A percentile compares a stretch with the other conserved stretches of the same genome.
These are phyloP conservation scores for Narthecium ossifragum DNA, from an alignment of 106 monocot species.

Conservation along the genomic window DNA sequence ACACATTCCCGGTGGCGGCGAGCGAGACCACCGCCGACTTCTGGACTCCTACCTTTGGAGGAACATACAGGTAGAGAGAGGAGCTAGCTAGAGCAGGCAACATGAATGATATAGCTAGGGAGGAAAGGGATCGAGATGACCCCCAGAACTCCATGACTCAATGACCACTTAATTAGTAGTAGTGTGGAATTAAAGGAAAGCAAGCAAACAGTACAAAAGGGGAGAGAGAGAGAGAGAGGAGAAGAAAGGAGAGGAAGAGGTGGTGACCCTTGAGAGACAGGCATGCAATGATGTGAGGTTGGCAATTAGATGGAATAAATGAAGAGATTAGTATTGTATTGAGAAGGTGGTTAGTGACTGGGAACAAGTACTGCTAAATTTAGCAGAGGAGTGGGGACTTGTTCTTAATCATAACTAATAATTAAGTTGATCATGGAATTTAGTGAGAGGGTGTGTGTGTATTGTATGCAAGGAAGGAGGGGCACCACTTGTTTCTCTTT, in stretches of 20 bases:
- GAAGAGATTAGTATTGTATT: constrained; percentile 6
- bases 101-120: no score
- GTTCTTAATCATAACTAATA: no score
- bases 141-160: no score
- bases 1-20: constrained; percentile 43
- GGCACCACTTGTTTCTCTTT: no score
- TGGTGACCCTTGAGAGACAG: constrained; percentile 10
- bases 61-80: constrained; percentile 29
- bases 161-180: not conserved
- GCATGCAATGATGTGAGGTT: constrained; percentile 26
- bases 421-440: no score
- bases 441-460: constrained; percentile 6
- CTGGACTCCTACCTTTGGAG: constrained; percentile 68
- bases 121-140: not conserved
- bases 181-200: no score
- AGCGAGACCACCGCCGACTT: constrained; percentile 48
- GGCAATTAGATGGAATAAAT: constrained; percentile 6
- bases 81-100: constrained; percentile 10
- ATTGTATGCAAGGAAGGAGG: no score
- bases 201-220: no score
- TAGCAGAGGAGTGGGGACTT: constrained; percentile 10
- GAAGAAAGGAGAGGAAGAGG: not conserved
- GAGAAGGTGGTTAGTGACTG: constrained; percentile 1
- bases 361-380: constrained; percentile 24
- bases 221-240: not conserved